Evolutionary conservation across 2,329 filamentous ascomycete genomes (phyloP).

Genomic region (Fusarium sp.): DNA sequence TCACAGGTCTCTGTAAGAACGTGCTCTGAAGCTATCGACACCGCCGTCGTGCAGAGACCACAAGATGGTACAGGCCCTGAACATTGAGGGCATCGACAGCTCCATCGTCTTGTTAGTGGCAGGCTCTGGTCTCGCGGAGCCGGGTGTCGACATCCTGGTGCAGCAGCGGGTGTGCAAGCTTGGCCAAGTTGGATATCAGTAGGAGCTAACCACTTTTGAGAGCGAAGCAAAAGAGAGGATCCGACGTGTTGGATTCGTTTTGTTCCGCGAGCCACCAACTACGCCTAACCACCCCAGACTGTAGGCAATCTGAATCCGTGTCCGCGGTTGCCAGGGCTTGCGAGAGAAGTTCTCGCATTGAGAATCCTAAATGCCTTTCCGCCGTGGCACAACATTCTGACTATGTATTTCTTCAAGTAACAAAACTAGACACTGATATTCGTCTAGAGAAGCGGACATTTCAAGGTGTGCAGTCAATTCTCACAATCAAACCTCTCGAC

Average conservation of each 20-base stretch:
- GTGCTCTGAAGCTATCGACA: slow-evolving; percentile 45
- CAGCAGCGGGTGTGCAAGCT: slow-evolving; percentile 6
- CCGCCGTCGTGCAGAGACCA: slow-evolving; percentile 40
- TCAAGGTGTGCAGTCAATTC: slow-evolving; percentile 26
- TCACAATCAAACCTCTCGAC: slow-evolving; percentile 30
- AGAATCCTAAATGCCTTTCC: not conserved
- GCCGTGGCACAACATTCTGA: not conserved
- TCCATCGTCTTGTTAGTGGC: slow-evolving; percentile 37
- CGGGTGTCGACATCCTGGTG: slow-evolving; percentile 40
- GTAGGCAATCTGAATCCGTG: slow-evolving; percentile 36
- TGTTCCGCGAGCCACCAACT: slow-evolving; percentile 30
- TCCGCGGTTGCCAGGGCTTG: slow-evolving; percentile 27
- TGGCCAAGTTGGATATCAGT: slow-evolving; percentile 28
- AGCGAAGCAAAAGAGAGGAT: slow-evolving; percentile 36
- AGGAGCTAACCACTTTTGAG: slow-evolving; percentile 32
- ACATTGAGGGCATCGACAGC: slow-evolving; percentile 35
- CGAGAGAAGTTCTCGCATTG: slow-evolving; percentile 8
- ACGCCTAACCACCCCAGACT: slow-evolving; percentile 33
- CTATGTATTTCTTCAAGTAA: not conserved
- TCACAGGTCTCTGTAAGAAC: slow-evolving; percentile 34
- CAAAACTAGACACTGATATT: not conserved
- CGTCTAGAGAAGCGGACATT: slow-evolving; percentile 12
- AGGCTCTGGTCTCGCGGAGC: slow-evolving; percentile 41
- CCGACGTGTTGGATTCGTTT: slow-evolving; percentile 40
- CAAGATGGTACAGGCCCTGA: slow-evolving; percentile 29